These are phyloP conservation scores for Penicillium silybi DNA, from an alignment of 495 filamentous ascomycete genomes.

Conservation along the genomic window DNA sequence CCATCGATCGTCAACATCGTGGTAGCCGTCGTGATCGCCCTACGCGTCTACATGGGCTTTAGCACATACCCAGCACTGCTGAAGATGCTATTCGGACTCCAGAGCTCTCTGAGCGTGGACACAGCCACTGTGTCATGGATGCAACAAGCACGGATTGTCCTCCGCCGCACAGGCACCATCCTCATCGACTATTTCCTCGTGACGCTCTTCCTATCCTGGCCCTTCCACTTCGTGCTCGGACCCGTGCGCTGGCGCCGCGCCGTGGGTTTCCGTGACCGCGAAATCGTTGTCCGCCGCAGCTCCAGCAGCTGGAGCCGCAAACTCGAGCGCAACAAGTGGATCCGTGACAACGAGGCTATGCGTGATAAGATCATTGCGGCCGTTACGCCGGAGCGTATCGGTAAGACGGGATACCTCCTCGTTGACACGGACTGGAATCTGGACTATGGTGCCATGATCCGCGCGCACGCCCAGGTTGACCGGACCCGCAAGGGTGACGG, in stretches of 20 bases:
- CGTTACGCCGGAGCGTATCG: constrained; percentile 56
- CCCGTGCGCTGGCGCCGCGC: constrained; percentile 64
- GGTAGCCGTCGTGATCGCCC: constrained; percentile 55
- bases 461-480: constrained; percentile 58
- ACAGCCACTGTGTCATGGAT: constrained; percentile 45
- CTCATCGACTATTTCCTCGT: constrained; percentile 67
- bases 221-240: constrained; percentile 62
- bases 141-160: constrained; percentile 46
- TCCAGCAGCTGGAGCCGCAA: constrained; percentile 35
- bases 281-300: constrained; percentile 71
- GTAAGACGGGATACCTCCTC: constrained; percentile 75
- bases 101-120: constrained; percentile 56
- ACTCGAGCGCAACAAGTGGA: constrained; percentile 42
- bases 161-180: constrained; percentile 55
- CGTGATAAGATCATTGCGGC: constrained; percentile 56
- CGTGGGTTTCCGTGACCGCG: constrained; percentile 65
- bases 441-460: constrained; percentile 71
- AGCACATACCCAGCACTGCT: constrained; percentile 66
- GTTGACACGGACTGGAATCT: constrained; percentile 78
- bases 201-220: constrained; percentile 70
- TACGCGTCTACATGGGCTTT: constrained; percentile 55
- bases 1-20: constrained; percentile 65
- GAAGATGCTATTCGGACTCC: constrained; percentile 54
- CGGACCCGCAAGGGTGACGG: constrained; percentile 43
- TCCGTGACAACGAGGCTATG: constrained; percentile 43